Conservation (phyloP, 176 grass and related monocot genomes). For the Cenchrus fungigraminus region DNA sequence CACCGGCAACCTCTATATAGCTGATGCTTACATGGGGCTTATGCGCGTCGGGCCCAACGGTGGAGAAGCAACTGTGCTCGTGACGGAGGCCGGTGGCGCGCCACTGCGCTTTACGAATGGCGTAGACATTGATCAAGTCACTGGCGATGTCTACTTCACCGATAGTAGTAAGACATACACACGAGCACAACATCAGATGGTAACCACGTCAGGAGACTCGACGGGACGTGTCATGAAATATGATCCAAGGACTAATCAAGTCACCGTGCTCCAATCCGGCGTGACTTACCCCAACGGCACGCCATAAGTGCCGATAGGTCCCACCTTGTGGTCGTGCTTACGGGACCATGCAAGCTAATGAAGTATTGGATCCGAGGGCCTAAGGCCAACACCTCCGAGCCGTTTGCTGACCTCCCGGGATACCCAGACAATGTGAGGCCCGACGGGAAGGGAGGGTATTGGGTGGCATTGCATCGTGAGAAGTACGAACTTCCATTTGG, state of each 20-base stretch:
- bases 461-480: slow-evolving; percentile 33
- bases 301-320: slow-evolving; percentile 8
- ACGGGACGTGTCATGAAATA: slow-evolving; percentile 23
- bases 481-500: neutral
- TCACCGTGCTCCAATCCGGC: neutral
- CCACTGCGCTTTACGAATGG: slow-evolving; percentile 39
- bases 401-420: slow-evolving; percentile 18
- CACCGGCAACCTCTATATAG: slow-evolving; percentile 79
- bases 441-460: slow-evolving; percentile 21
- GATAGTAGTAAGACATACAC: slow-evolving; percentile 14
- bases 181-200: slow-evolving; percentile 7
- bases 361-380: slow-evolving; percentile 36
- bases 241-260: neutral
- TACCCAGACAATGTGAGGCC: slow-evolving; percentile 47
- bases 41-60: slow-evolving; percentile 61
- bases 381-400: neutral
- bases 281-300: neutral
- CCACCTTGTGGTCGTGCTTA: neutral
- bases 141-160: neutral
- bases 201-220: neutral
- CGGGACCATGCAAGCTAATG: neutral
- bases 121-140: slow-evolving; percentile 3
- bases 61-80: slow-evolving; percentile 34
- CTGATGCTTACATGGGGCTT: slow-evolving; percentile 81
- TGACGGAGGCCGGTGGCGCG: slow-evolving; percentile 35